A percentile compares a stretch with the other conserved stretches of the same genome.
phyloP scores from a whole-genome alignment of 2,329 filamentous ascomycete genomes.

The Trichophyton equinum region DNA sequence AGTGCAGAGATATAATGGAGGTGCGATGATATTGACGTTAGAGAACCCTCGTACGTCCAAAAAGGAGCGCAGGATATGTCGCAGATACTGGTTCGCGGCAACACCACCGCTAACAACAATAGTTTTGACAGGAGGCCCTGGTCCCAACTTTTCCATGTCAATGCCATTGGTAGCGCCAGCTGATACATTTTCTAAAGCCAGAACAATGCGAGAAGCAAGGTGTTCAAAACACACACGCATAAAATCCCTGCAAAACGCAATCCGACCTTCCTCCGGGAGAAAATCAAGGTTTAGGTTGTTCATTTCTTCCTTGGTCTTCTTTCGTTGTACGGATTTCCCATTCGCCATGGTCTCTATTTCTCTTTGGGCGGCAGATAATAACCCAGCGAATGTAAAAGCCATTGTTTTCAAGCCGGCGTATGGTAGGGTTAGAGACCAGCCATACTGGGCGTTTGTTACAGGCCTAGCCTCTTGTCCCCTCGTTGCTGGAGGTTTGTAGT shows the following conservation, averaged over 20 bases:
- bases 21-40: constrained; percentile 53
- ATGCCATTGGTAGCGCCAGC: neutral
- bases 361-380: constrained; percentile 53
- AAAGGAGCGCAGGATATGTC: constrained; percentile 49
- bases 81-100: constrained; percentile 69
- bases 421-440: constrained; percentile 60
- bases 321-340: constrained; percentile 18
- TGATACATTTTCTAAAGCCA: constrained; percentile 46
- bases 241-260: constrained; percentile 54
- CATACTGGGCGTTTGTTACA: constrained; percentile 37
- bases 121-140: constrained; percentile 35
- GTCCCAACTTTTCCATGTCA: neutral
- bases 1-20: constrained; percentile 68
- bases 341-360: constrained; percentile 35
- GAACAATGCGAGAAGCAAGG: constrained; percentile 58
- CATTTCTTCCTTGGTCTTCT: constrained; percentile 17
- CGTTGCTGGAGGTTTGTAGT: constrained; percentile 47
- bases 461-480: constrained; percentile 48
- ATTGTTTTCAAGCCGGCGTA: constrained; percentile 48
- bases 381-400: constrained; percentile 61
- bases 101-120: constrained; percentile 85
- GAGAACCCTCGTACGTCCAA: constrained; percentile 56
- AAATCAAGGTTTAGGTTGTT: constrained; percentile 6
- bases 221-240: constrained; percentile 84
- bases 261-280: constrained; percentile 49